Evolutionary conservation across 2,329 filamentous ascomycete species (phyloP), one percentile per base, ranked within the genome.

Genomic region (Niveomyces coronatus): DNA sequence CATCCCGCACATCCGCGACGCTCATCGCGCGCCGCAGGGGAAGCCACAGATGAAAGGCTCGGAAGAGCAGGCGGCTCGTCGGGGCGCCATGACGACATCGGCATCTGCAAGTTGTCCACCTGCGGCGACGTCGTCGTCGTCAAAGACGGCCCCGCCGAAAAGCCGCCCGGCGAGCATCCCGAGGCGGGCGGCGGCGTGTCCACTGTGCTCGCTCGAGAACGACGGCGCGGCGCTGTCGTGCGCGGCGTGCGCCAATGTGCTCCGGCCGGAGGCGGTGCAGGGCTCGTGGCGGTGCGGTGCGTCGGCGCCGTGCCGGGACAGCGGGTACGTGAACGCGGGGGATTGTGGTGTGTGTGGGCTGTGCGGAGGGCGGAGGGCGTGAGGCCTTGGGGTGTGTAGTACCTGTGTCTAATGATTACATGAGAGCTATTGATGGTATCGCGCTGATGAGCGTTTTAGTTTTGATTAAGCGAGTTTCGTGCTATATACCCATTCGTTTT

Each of bases 321-420:
- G 67, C 31, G 43, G 49, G 15, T 89, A 85, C 53, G 51, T 79
- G 37, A 89, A 88, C 50, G 68, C 79, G 9, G 74, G 70, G 1
- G 82, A 88, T 54, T 76, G 68, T 45, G 79, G 77, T 6, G 54
- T 77, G 1, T 89, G 84, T 53, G 82, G 82, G 4, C 57, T 84
- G 5, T 89, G 83, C 52, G 79, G 78, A 14, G 58, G 57, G 47
- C 28, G 28, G 13, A 40, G 20, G 20, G 24, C 27, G 19, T 35
- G 18, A 35, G 5, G 26, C 7, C 14, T 9, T 28, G 26, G 23
- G 23, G 8, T 8, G 13, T 24, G 13, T 13, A 24, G 13, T 24
- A 13, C 8, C 23, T 13, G 23, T 24, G 8, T 24, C 13, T 24
- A 24, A 24, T 24, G n/a, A 24, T 13, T 13, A 24, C 13, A 13